Evolutionary conservation across 805 yeast genomes (phyloP).

Genomic region (Candida ficus): DNA sequence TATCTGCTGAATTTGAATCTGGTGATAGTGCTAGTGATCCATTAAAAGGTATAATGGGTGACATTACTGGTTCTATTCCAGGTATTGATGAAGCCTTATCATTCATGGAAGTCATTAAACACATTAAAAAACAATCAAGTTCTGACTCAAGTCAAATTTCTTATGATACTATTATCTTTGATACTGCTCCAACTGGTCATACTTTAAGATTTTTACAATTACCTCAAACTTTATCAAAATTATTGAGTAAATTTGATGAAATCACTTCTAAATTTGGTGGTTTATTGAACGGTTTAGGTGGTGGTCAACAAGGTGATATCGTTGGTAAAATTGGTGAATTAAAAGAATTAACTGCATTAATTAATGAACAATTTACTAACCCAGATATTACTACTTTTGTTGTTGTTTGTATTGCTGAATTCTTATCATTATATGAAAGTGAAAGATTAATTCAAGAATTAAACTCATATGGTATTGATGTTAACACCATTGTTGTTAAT

Average conservation of each 20-base stretch:
- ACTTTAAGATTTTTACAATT: slow-evolving; percentile 91
- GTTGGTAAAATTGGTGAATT: slow-evolving; percentile 74
- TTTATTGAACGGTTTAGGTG: slow-evolving; percentile 72
- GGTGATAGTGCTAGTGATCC: slow-evolving; percentile 41
- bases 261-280: slow-evolving; percentile 88
- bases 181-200: slow-evolving; percentile 99
- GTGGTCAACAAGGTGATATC: slow-evolving; percentile 63
- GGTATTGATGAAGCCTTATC: slow-evolving; percentile 98
- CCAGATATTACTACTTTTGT: slow-evolving; percentile 94
- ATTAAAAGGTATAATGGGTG: slow-evolving; percentile 73
- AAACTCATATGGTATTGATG: slow-evolving; percentile 92
- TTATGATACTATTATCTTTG: slow-evolving; percentile 89
- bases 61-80: slow-evolving; percentile 91
- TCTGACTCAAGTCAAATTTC: slow-evolving; percentile 32
- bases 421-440: slow-evolving; percentile 91
- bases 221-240: slow-evolving; percentile 86
- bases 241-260: slow-evolving; percentile 82
- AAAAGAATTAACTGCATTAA: slow-evolving; percentile 77
- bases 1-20: slow-evolving; percentile 46
- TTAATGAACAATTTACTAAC: slow-evolving; percentile 90
- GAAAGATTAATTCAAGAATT: slow-evolving; percentile 97
- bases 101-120: slow-evolving; percentile 96
- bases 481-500: slow-evolving; percentile 92
- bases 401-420: slow-evolving; percentile 97
- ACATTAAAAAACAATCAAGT: slow-evolving; percentile 71